These are phyloP conservation scores for Xylariales sp. DNA, from an alignment of 2,329 filamentous ascomycete species.

Conservation along the genomic window DNA sequence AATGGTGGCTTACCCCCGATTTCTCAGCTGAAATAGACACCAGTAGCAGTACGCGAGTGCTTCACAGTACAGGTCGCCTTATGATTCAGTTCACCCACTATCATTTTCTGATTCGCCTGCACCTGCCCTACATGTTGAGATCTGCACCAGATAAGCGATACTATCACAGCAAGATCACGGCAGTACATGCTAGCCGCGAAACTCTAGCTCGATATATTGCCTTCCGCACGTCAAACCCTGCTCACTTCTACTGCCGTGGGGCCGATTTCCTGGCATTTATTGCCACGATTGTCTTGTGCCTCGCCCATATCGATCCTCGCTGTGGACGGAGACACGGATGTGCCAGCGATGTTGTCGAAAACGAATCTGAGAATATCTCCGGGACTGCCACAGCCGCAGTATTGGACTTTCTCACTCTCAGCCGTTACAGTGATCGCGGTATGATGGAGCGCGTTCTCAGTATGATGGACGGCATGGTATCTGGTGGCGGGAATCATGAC, in stretches of 20 bases:
- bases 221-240: conserved; percentile 26
- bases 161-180: conserved; percentile 33
- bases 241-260: conserved; percentile 32
- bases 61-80: conserved; percentile 28
- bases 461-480: conserved; percentile 12
- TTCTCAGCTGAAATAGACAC: conserved; percentile 9
- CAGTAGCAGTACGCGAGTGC: conserved; percentile 9
- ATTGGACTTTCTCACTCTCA: conserved; percentile 4
- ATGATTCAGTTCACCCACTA: conserved; percentile 38
- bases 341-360: background rate
- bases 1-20: conserved; percentile 1
- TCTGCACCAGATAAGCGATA: conserved; percentile 20
- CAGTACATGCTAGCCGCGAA: conserved; percentile 36
- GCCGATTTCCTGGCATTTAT: conserved; percentile 38
- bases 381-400: background rate
- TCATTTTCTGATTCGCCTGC: conserved; percentile 36
- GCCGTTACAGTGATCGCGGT: conserved; percentile 1
- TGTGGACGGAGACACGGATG: too few species aligned
- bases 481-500: conserved; percentile 14
- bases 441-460: conserved; percentile 5
- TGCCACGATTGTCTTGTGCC: conserved; percentile 32
- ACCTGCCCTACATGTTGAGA: conserved; percentile 38
- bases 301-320: conserved; percentile 30
- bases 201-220: conserved; percentile 33
- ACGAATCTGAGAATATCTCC: background rate